Conservation (phyloP, 2,329 filamentous ascomycete species). For the Claviceps sp. region DNA sequence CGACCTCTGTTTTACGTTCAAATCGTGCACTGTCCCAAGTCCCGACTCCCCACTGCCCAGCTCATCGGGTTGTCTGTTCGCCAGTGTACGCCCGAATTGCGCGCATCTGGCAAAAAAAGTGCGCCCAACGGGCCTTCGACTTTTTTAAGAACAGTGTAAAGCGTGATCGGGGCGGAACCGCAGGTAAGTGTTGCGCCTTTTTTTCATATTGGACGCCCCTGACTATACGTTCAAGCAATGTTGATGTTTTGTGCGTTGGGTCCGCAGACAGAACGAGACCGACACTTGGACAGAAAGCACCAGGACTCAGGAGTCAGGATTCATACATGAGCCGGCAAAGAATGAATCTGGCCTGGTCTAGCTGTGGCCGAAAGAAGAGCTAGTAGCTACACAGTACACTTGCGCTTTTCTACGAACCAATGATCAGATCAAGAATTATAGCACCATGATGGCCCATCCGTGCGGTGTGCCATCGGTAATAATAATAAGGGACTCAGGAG, state of each 20-base stretch:
- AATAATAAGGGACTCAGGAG: too few species aligned
- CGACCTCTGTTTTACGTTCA: too few species aligned
- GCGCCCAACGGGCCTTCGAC: slow-evolving; percentile 59
- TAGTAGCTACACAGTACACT: slow-evolving; percentile 41
- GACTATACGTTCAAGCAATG: too few species aligned
- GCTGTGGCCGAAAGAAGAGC: slow-evolving; percentile 79
- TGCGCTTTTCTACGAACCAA: slow-evolving; percentile 85
- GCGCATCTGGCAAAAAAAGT: slow-evolving; percentile 40
- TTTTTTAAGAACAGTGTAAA: slow-evolving; percentile 99
- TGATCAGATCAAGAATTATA: slow-evolving; percentile 88
- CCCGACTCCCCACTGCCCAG: too few species aligned
- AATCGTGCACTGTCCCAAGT: too few species aligned
- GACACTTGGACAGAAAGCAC: slow-evolving; percentile 54
- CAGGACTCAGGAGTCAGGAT: slow-evolving; percentile 53
- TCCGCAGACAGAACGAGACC: slow-evolving; percentile 70
- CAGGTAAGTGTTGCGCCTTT: slow-evolving; percentile 40
- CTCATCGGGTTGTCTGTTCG: too few species aligned
- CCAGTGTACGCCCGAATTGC: too few species aligned
- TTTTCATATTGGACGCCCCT: too few species aligned
- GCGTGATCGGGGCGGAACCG: slow-evolving; percentile 85
- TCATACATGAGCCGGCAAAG: slow-evolving; percentile 52
- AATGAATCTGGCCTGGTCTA: slow-evolving; percentile 30
- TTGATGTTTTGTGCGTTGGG: too few species aligned
- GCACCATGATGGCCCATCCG: slow-evolving; percentile 38
- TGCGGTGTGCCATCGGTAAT: too few species aligned